Evolutionary conservation across 306 rosid genomes (phyloP).

Genomic region (Luffa aegyptiaca): DNA sequence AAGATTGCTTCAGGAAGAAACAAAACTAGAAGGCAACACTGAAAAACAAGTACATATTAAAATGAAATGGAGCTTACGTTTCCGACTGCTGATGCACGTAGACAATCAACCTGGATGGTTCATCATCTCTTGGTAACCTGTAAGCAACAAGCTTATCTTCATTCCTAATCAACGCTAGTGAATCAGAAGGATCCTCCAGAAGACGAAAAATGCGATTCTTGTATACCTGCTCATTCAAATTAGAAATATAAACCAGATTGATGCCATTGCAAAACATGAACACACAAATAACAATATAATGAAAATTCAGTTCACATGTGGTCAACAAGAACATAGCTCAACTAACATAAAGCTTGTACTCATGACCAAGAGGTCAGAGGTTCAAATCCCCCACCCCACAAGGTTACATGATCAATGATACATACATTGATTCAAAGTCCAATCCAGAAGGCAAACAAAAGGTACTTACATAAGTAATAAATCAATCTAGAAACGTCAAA

Average conservation of each 20-base stretch:
- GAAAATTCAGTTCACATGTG: neutral
- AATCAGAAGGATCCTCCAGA: constrained; percentile 45
- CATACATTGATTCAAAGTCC: neutral
- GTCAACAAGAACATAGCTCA: too few species aligned
- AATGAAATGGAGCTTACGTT: constrained; percentile 30
- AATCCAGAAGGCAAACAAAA: neutral
- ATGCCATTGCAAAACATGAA: neutral
- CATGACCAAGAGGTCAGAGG: too few species aligned
- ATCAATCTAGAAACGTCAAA: neutral
- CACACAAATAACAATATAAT: neutral
- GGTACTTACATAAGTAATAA: neutral
- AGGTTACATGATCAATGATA: neutral
- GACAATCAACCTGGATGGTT: constrained; percentile 32
- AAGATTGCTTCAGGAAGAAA: neutral
- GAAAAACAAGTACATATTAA: neutral
- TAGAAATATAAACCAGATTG: neutral
- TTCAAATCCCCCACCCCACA: too few species aligned
- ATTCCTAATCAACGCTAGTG: constrained; percentile 49
- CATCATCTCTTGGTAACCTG: constrained; percentile 43
- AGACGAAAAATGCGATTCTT: constrained; percentile 27
- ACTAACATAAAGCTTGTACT: too few species aligned
- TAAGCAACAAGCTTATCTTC: constrained; percentile 71
- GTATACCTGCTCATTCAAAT: constrained; percentile 34
- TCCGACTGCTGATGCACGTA: constrained; percentile 39
- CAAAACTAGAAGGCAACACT: neutral